Evolutionary conservation across 768 basidiomycete genomes (phyloP), one percentile per base, ranked within the genome.

Genomic region (Rhizopogon rudus): DNA sequence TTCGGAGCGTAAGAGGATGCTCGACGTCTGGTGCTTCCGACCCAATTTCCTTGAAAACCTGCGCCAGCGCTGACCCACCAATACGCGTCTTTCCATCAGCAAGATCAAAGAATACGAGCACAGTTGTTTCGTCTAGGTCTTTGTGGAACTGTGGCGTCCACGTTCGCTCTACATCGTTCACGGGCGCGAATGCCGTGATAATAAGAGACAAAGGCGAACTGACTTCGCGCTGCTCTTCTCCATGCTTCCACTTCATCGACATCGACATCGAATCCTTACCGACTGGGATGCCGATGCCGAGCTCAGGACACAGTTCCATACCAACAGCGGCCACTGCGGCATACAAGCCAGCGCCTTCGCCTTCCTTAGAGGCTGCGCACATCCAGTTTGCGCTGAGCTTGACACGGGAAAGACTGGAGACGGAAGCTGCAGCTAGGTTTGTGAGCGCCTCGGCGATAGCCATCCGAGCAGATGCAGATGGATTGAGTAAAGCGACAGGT

Each of bases 361-460:
- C 88, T 63, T 84, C 77, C 67, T 89, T 89, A 8, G 85, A 86
- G 5, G 96, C 92, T 3, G 95, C 94, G 57, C 91, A 93, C 97
- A 99, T 99, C 97, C 97, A 99, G 70, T 99, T 99, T 44, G 96
- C 96, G 60, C 93, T 95, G n/a, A 99, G 79, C 72, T 99, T 99
- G 64, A 97, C 83, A 54, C 79, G 76, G 2, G 79, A 77, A 35
- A 98, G 75, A 25, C 81, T 79, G 3, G 81, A 81, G 40, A 95
- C 74, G 46, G 81, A 79, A 1, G 95, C 85, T 5, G 97, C 94
- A 0, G 82, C 83, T 56, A 98, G 78, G 72, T 98, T 99, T 62
- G 88, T 93, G 42, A 99, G 78, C 1, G 97, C 81, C 68, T 99
- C 97, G 2, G 84, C 96, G 44, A 99, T 87, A 25, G 95, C 96